Evolutionary conservation across 1,284 basidiomycete genomes (phyloP).

Genomic region (Mycena sp.): DNA sequence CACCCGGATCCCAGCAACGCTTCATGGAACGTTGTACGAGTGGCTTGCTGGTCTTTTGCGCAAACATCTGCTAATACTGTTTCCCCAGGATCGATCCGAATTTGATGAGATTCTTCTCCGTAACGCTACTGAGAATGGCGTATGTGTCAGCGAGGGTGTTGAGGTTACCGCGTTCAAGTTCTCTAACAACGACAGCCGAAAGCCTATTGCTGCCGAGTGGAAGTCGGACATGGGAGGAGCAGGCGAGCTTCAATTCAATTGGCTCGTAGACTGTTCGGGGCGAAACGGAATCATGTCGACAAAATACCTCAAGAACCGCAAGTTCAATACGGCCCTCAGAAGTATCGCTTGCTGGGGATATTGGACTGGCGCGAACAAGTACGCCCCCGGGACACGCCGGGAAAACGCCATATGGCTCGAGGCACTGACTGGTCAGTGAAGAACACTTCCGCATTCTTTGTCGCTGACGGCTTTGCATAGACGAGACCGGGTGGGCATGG

Average conservation of each 20-base stretch:
- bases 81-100: slow-evolving; percentile 46
- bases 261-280: slow-evolving; percentile 57
- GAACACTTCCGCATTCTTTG: too few species aligned
- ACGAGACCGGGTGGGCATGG: slow-evolving; percentile 55
- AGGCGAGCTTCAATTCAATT: slow-evolving; percentile 52
- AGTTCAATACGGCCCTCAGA: slow-evolving; percentile 51
- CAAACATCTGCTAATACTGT: background rate
- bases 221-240: slow-evolving; percentile 36
- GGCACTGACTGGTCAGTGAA: slow-evolving; percentile 47
- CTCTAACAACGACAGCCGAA: slow-evolving; percentile 25
- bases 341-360: slow-evolving; percentile 54
- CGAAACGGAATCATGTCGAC: slow-evolving; percentile 58
- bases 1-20: slow-evolving; percentile 47
- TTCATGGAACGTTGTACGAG: slow-evolving; percentile 52
- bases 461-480: slow-evolving; percentile 25
- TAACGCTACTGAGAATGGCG: slow-evolving; percentile 47
- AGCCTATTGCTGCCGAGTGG: slow-evolving; percentile 50
- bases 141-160: slow-evolving; percentile 49
- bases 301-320: slow-evolving; percentile 57
- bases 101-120: slow-evolving; percentile 46
- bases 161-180: slow-evolving; percentile 49
- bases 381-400: slow-evolving; percentile 46
- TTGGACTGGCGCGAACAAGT: slow-evolving; percentile 53
- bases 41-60: background rate
- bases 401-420: slow-evolving; percentile 53